Evolutionary conservation across 2,329 filamentous ascomycete genomes (phyloP), one percentile per base, ranked within the genome.

Genomic region (Aspergillus sp.): DNA sequence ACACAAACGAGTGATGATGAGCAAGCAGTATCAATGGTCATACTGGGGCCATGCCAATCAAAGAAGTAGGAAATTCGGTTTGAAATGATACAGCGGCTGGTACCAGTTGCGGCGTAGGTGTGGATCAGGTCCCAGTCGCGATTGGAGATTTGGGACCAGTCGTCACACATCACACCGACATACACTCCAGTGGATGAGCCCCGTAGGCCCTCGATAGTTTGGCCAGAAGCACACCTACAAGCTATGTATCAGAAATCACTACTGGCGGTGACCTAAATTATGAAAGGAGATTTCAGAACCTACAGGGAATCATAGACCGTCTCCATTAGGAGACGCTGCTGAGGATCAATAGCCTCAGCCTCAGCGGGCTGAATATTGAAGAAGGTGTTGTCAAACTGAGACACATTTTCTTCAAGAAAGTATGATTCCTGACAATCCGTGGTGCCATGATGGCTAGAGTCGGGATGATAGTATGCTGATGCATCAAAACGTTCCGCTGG

Each of bases 1-100:
- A 69, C 38, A 3, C 66, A 63, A 9, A 66, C 58, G 2, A 76
- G 50, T 49, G 62, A 67, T 0, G 70, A 71, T 0, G 71, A 74
- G 47, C 74, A 77, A 4, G 73, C 74, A 0, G 74, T 77, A 19
- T 76, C 73, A 24, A 77, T 63, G 0, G 70, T 73, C 55, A 74
- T 63, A 9, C 58, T 65, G 0, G 73, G 68, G 0, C 73, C 54
- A 5, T 35, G 46, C 42, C 45, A 49, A 26, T 56, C 54, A 20
- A 51, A 57, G 7, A 51, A 69, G 60, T 71, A 66, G 0, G 61
- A 66, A 10, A 68, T 49, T 7, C 67, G 59, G 40, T 71, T 72
- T 1, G 70, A 61, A n/a, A 72, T 46, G 8, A 74, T 69, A 14
- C 62, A 62, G 9, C 61, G 55, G 4, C 63, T 57, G 32, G 58